Base-by-base conservation (phyloP, 768 basidiomycete species). In the Tulasnella sp. region DNA sequence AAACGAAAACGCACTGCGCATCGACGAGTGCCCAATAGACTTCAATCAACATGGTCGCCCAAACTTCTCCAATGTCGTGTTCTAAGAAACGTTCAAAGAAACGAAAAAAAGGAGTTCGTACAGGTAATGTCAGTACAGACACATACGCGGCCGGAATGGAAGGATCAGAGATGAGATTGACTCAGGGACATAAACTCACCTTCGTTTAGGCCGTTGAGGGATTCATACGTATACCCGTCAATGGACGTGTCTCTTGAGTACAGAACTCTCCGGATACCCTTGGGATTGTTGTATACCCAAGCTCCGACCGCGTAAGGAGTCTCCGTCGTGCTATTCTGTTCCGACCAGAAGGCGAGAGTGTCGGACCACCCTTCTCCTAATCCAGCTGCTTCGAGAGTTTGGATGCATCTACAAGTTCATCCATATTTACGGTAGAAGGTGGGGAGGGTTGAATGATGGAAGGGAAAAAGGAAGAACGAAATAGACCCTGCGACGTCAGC, bases 301-400 rank as follows among this genome's bases (percentile, higher is more conserved):
- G n/a, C 1, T 28, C 73, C 78, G 14, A 82, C 14, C 4, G 44
- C 69, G 77, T 73, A 82, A 72, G 75, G 72, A 4, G 42, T 44
- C n/a, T 75, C 48, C 20, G 44, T 50, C 28, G 41, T 50, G 5
- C 40, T 46, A 3, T 72, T 80, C 28, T 77, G 80, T 76, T 89
- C 86, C 9, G 84, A 85, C 85, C 85, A 81, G 41, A 78, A 77
- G 18, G 81, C 81, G 44, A 84, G 46, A 31, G 80, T 81, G 84
- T 92, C 92, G 5, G 89, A 89, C 91, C 91, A 93, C 22, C 91
- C 92, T 85, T 93, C 92, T 58, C 92, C 92, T 88, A 93, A 88
- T 20, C 92, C 92, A 31, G 90, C 90, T 3, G 92, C 87, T 83
- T 93, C 92, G 46, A 87, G 87, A 34, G 50, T 24, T 24, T 24